Conservation (phyloP, 345 rosid species). For the Tarenaya hassleriana region DNA sequence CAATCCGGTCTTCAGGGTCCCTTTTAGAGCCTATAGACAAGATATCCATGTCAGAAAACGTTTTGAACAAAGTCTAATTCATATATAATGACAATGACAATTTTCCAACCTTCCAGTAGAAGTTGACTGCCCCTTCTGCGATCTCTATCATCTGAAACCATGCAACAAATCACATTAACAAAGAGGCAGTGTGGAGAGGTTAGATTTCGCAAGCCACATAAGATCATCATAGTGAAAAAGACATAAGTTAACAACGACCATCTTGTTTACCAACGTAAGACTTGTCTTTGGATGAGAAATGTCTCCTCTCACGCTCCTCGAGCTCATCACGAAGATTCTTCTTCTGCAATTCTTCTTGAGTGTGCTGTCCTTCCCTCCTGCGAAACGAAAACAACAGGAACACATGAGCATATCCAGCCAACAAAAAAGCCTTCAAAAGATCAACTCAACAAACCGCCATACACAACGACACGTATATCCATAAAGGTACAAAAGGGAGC, state of each 20-base stretch:
- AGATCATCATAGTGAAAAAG: not conserved
- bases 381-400: conserved; percentile 13
- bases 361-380: conserved; percentile 94
- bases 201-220: not conserved
- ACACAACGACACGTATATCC: not conserved
- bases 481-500: too few relatives aligned
- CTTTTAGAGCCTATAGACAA: conserved; percentile 51
- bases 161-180: conserved; percentile 8
- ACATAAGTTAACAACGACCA: not conserved
- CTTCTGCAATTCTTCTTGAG: conserved; percentile 79
- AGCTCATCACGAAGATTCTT: conserved; percentile 80
- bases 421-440: not conserved
- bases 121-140: conserved; percentile 74
- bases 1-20: conserved; percentile 73
- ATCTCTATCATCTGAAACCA: conserved; percentile 75
- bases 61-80: conserved; percentile 1
- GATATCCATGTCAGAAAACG: conserved; percentile 23
- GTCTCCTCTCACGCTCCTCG: conserved; percentile 84
- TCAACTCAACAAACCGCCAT: not conserved
- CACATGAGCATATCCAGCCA: not conserved
- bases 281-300: conserved; percentile 85
- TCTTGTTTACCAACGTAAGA: conserved; percentile 42
- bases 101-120: conserved; percentile 52
- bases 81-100: conserved; percentile 1
- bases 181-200: not conserved